Percentiles rank a stretch among this genome's conserved stretches.
These are phyloP conservation scores for Letharia lupina DNA, from an alignment of 495 filamentous ascomycete species.

Conservation along the genomic window DNA sequence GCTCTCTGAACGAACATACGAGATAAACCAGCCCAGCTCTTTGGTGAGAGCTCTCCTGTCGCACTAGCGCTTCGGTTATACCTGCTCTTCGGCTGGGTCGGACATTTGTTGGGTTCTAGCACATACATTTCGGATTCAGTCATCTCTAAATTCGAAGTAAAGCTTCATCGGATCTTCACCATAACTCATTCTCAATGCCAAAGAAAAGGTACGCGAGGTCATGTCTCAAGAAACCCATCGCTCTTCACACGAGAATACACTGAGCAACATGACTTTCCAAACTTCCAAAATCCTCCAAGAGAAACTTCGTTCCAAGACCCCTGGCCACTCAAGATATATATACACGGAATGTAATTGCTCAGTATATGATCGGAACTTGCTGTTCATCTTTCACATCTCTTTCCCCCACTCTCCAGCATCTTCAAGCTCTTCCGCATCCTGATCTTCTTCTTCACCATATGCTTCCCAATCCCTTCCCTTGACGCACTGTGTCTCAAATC, in stretches of 20 bases:
- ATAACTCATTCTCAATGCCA: neutral
- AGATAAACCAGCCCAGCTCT: neutral
- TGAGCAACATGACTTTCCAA: neutral
- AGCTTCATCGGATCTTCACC: neutral
- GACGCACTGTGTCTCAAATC: constrained; percentile 12
- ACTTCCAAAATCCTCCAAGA: neutral
- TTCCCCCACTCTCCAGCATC: constrained; percentile 4
- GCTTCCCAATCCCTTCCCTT: constrained; percentile 17
- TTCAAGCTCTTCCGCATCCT: constrained; percentile 22
- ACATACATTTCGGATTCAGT: too few species aligned
- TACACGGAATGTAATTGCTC: constrained; percentile 3
- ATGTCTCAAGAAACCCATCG: neutral
- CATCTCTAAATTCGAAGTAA: neutral
- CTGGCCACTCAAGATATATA: neutral
- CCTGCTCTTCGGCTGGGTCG: neutral
- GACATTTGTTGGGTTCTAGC: neutral
- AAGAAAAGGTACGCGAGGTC: neutral
- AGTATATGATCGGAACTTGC: neutral
- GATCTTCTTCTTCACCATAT: constrained; percentile 21
- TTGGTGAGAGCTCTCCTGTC: neutral
- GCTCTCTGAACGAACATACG: neutral
- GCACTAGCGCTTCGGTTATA: constrained; percentile 2
- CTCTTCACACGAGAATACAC: neutral
- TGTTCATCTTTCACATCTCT: constrained; percentile 3
- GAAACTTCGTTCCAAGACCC: neutral